Base-by-base conservation (phyloP, 495 filamentous ascomycete species). In the Penicillium malachiteum region DNA sequence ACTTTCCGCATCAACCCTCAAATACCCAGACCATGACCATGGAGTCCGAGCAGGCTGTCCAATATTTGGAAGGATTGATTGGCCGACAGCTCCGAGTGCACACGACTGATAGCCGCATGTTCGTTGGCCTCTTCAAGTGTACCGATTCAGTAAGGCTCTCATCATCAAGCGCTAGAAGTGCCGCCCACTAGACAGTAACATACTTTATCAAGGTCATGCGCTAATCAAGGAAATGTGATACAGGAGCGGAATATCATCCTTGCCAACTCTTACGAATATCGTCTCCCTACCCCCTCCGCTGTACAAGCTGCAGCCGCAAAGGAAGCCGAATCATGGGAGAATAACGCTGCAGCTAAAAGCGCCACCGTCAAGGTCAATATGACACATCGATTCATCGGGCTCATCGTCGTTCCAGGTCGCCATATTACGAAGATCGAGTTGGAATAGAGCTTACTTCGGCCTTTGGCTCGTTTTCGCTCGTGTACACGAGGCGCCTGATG, bases 91-190 rank as follows among this genome's bases (percentile, higher is more conserved):
- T 98, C 38, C 87, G 92, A 56, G 76, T 97, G 48, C 84, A 90
- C 61, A 89, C 87, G 26, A 89, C 86, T 5, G 94, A 97, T 68
- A 80, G 76, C 26, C 89, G 94, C 40, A 87, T 96, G 76, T 98
- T 97, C 71, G 78, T 90, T 37, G 94, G 94, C 34, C 76, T 82
- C 54, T 89, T 98, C 74, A 97, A 93, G 71, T 97, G 95, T 72
- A 96, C 91, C 17, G 94, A 98, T 75, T 85, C 88, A 48, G 94
- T 96, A 67, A 60, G 74, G 65, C 59, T 38, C 32, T 50, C 44
- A 39, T 40, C 44, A 46, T 17, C 16, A 10, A 6, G 18, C 21
- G 34, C 47, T 48, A 32, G 26, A 38, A 11, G 32, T 50, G 18
- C 37, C 34, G 21, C 40, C 4, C 33, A 13, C 48, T 30, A 16